These are phyloP conservation scores for Colletotrichum costaricense DNA, from an alignment of 2,329 filamentous ascomycete genomes.

Conservation along the genomic window DNA sequence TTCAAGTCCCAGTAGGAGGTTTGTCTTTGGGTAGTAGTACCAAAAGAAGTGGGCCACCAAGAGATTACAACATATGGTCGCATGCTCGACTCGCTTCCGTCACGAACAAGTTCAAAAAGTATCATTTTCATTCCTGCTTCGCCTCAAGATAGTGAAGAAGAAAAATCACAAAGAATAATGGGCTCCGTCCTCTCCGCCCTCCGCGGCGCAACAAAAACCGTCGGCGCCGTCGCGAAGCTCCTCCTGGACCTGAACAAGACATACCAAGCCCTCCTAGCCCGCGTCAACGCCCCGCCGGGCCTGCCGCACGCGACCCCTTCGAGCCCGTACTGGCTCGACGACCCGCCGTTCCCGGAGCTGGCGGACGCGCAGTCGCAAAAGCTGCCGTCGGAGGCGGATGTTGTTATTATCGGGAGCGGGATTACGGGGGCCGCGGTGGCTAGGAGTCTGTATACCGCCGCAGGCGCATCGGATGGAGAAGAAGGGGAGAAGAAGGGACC, in stretches of 20 bases:
- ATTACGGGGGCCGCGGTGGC: constrained; percentile 60
- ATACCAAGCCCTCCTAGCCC: constrained; percentile 43
- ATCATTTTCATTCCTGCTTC: too few species aligned
- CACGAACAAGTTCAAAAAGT: not conserved
- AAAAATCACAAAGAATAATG: constrained; percentile 39
- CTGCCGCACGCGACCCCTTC: constrained; percentile 55
- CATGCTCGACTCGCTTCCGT: not conserved
- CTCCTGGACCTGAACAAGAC: constrained; percentile 42
- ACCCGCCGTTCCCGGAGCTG: constrained; percentile 55
- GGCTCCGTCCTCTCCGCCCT: constrained; percentile 46
- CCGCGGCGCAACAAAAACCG: constrained; percentile 37
- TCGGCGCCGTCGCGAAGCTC: constrained; percentile 40
- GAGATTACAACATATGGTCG: not conserved
- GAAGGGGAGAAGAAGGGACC: not conserved
- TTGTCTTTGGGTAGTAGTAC: not conserved
- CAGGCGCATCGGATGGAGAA: not conserved
- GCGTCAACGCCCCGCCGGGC: constrained; percentile 49
- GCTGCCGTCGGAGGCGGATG: constrained; percentile 54
- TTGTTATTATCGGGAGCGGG: constrained; percentile 66
- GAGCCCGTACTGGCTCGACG: constrained; percentile 57
- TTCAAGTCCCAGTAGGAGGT: too few species aligned
- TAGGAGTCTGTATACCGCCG: constrained; percentile 36
- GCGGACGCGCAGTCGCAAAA: constrained; percentile 45
- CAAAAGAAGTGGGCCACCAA: not conserved
- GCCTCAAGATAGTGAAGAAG: too few species aligned